Evolutionary conservation across 495 filamentous ascomycete genomes (phyloP), one percentile per base, ranked within the genome.

Genomic region (Xylaria bambusicola): DNA sequence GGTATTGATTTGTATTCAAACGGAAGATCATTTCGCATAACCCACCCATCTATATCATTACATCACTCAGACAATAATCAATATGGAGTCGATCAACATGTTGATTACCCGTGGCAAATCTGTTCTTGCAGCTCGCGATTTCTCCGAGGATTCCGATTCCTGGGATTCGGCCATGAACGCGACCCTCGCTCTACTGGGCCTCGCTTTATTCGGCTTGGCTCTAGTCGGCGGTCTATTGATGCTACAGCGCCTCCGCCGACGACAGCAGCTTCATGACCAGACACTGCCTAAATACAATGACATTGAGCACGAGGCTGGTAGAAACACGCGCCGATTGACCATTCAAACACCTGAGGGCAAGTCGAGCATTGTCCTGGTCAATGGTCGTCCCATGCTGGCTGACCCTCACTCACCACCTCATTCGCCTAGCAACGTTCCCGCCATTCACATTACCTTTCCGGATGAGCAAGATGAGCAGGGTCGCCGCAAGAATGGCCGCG

Each of bases 381-480:
- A 88, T 63, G 75, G 79, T 56, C 84, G 90, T 72, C 81, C 84
- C 52, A 83, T 95, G 64, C 84, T 94, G 60, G 81, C 85, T 42
- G 87, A 87, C 71, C 88, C 90, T 21, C 80, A 81, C 45, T 86
- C 83, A 41, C 90, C 91, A 15, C 91, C 92, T 26, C 73, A 86
- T 45, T 92, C 90, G 56, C 90, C 91, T n/a, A 81, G 77, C 63
- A 80, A 81, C 56, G 84, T 98, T 12, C 94, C 94, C 10, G 91
- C 97, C 75, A 98, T 98, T 68, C 91, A 93, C 72, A 96, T 98
- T 69, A 98, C 94, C 0, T 97, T 98, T 77, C 94, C 94, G 13
- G 94, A 98, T 63, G 93, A 98, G 80, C 84, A 89, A 52, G 93
- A 92, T 66, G 89, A 97, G 63, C 84, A 86, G 44, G 95, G 95